Evolutionary conservation across 2,329 filamentous ascomycete genomes (phyloP), one percentile per base, ranked within the genome.

Genomic region (Alternaria triticina): DNA sequence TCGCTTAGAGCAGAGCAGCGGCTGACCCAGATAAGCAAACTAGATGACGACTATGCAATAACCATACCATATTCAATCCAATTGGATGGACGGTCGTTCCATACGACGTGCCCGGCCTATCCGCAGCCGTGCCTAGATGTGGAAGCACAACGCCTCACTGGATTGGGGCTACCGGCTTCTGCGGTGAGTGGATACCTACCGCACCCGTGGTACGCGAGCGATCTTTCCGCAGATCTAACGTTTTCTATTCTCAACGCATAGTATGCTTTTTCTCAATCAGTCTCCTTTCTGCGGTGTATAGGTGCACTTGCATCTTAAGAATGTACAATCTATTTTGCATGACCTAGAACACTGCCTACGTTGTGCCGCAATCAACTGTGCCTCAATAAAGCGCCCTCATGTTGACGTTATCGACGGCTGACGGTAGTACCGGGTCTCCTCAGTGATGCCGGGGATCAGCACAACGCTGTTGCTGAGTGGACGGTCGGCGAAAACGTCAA

Each of bases 401-500:
- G 56, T 49, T 69, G 66, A 58, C 59, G 65, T 68, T 62, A 36
- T 60, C 46, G 61, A 61, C 15, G 20, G 60, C 36, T 54, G 54
- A 62, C 44, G 64, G 45, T 55, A 56, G 56, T 47, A 49, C 64
- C 71, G 71, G 71, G 61, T 74, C 71, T 74, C 71, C 71, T 67
- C 71, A 69, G 55, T 62, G 52, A 55, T 63, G 47, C 71, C 67
- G 67, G 59, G 59, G 61, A 64, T 66, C 59, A 64, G 61, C 65
- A 61, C 43, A n/a, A 45, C 52, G 52, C 27, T 15, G 54, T 44
- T 43, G 36, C 56, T 65, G 58, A 68, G 54, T 70, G 66, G 66
- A 47, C 17, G 57, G 59, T 68, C 70, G 68, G 68, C 51, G 36
- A 44, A 54, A 65, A 63, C 58, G 63, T 52, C 30, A 50, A 44